Base-by-base conservation (phyloP, 345 rosid genomes). In the Eucalyptus polyanthemos region DNA sequence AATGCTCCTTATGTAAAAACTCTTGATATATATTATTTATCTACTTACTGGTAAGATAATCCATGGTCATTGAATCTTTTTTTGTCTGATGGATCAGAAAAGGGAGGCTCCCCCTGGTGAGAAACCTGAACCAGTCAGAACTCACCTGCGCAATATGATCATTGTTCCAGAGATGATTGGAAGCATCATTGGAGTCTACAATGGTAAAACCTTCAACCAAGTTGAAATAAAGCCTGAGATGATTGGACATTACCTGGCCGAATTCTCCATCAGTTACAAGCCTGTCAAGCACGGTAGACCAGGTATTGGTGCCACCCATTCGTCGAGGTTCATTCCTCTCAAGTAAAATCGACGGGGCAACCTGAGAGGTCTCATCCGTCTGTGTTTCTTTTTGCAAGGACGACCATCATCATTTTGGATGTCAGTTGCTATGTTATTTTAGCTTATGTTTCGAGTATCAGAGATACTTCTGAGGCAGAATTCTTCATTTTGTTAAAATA, bases 271-370 rank as follows among this genome's bases (percentile, higher is more conserved):
- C 91, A 93, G 95, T 14, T 96, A 96, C 96, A 96, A 96, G 95
- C 99, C 99, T 6, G 98, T 97, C 12, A 97, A 96, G 98, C 99
- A 97, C 11, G 99, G 99, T 86, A 96, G 97, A 90, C 99, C 99
- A 21, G 99, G 99, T 92, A 93, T 96, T 42, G 99, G 99, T 93
- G 99, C 99, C 89, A 97, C 99, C 86, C 99, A 97, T 90, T 97
- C 99, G 9, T 97, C 99, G 16, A 93, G 99, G 95, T 97, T 97
- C 94, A 97, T 97, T 91, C 99, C 99, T 87, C 98, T 97, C 24
- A 97, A 96, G 94, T 97, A 95, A 94, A 65, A n/a, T 76, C 31
- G 72, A 62, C 5, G 50, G 88, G 51, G 14, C 29, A 76, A 22
- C 27, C 81, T 51, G 27, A 44, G 69, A 37, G 80, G 58, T 65